phyloP scores from a whole-genome alignment of 805 yeast species.

The Metschnikowia cubensis region DNA sequence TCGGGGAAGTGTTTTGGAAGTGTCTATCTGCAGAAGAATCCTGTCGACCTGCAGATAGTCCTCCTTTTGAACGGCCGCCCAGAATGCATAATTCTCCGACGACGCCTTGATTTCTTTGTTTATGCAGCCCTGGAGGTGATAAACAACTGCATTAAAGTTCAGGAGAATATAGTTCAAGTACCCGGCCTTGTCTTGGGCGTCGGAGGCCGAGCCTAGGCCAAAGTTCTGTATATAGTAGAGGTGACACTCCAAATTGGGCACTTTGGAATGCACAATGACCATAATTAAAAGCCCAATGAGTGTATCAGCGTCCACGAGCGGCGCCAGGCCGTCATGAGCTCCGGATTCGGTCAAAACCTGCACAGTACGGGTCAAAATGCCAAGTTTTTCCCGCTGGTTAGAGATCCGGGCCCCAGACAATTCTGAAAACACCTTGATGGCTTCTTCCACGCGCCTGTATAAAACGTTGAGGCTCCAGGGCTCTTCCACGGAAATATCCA shows the following conservation, averaged over 20 bases:
- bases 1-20: constrained; percentile 17
- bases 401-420: constrained; percentile 36
- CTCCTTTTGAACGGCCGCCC: constrained; percentile 44
- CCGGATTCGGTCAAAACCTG: constrained; percentile 39
- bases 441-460: constrained; percentile 42
- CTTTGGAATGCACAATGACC: constrained; percentile 61
- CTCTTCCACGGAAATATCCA: constrained; percentile 41
- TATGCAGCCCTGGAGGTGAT: constrained; percentile 42
- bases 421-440: constrained; percentile 49
- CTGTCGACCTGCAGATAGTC: constrained; percentile 19
- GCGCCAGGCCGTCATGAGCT: constrained; percentile 10
- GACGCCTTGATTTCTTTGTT: constrained; percentile 41
- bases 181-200: constrained; percentile 37
- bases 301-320: constrained; percentile 73
- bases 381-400: constrained; percentile 46
- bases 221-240: constrained; percentile 63
- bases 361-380: constrained; percentile 50
- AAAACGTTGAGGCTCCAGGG: constrained; percentile 39
- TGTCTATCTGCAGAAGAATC: constrained; percentile 13
- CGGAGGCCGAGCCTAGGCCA: constrained; percentile 26
- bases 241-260: constrained; percentile 58
- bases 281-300: constrained; percentile 67
- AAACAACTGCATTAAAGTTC: constrained; percentile 77
- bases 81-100: constrained; percentile 45
- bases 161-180: constrained; percentile 72